Evolutionary conservation across 768 basidiomycete species (phyloP), one percentile per base, ranked within the genome.

Genomic region (Boletus rufocinnamomeus): DNA sequence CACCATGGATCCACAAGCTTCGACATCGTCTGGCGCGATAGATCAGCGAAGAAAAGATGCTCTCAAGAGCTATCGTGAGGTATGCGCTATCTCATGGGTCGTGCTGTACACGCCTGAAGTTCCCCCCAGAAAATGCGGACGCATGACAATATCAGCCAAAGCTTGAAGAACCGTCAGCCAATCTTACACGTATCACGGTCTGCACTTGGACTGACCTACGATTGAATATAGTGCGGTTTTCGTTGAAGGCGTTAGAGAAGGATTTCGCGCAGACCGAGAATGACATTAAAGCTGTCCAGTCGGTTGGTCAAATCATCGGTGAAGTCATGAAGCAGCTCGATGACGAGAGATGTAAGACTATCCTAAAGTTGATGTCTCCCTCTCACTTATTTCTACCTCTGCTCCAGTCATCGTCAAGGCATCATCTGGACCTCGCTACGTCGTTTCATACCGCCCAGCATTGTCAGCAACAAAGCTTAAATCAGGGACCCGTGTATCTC

Each of bases 291-390:
- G 97, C 97, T 44, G 88, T 99, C 17, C 97, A 99, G 72, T 95
- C 93, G 9, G 97, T 98, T 16, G 97, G 97, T 32, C 97, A 99
- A 77, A 98, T 99, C 63, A 96, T 99, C 55, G 97, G 94, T 61
- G 97, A 99, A 77, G 93, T 99, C 56, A 89, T 98, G 86, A 98
- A 98, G 75, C 95, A 99, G 72, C 78, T 99, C 11, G 97, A 98
- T 68, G 94, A 97, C 61, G 96, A 98, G 75, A 82, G 97, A 75
- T 98, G 96, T 96, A 69, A 68, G 92, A 80, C 2, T 21, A 45
- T 37, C 27, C 46, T 17, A 0, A 19, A 35, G 9, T 10, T 55
- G 28, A 17, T 25, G 2, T 23, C 27, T 27, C 37, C 16, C 10
- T 49, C 32, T 52, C 17, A 43, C 25, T 14, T 17, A 25, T 25